Conservation (phyloP, 768 basidiomycete species). For the Mrakia hoshinonis region DNA sequence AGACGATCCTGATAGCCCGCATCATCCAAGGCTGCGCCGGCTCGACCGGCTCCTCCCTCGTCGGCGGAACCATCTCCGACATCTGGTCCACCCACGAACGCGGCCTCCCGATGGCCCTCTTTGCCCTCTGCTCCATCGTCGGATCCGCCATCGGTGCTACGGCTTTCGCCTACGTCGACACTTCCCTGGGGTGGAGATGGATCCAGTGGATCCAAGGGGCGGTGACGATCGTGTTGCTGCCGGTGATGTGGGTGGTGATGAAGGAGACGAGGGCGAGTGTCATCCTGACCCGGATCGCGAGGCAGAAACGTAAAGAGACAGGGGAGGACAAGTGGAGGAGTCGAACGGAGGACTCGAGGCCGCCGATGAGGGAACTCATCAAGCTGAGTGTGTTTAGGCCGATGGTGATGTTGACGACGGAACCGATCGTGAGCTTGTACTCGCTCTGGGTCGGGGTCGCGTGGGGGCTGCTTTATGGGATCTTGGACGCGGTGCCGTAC, state of each 20-base stretch:
- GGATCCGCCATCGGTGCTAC: conserved; percentile 60
- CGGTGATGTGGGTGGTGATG: conserved; percentile 52
- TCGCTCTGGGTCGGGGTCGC: conserved; percentile 44
- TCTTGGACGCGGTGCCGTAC: conserved; percentile 40
- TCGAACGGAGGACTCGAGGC: conserved; percentile 56
- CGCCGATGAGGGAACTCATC: conserved; percentile 53
- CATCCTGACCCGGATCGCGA: conserved; percentile 58
- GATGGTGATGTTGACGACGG: conserved; percentile 52
- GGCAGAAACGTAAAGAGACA: conserved; percentile 55
- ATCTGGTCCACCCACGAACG: conserved; percentile 42
- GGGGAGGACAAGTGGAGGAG: conserved; percentile 58
- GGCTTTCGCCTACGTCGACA: conserved; percentile 53
- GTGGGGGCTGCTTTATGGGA: conserved; percentile 65
- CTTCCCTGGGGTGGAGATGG: conserved; percentile 67
- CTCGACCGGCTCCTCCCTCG: conserved; percentile 40
- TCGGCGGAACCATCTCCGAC: conserved; percentile 43
- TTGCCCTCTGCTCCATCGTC: conserved; percentile 54
- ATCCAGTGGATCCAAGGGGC: conserved; percentile 60
- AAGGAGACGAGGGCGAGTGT: conserved; percentile 65
- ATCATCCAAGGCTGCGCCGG: conserved; percentile 41
- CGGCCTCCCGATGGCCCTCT: conserved; percentile 68
- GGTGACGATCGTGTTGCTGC: conserved; percentile 41
- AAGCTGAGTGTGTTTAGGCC: conserved; percentile 63
- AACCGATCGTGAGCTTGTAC: conserved; percentile 65
- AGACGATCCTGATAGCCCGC: conserved; percentile 39